A percentile compares a stretch with the other conserved stretches of the same genome.
phyloP scores from a whole-genome alignment of 352 stramenopile species.

The Globisporangium abappressorium region DNA sequence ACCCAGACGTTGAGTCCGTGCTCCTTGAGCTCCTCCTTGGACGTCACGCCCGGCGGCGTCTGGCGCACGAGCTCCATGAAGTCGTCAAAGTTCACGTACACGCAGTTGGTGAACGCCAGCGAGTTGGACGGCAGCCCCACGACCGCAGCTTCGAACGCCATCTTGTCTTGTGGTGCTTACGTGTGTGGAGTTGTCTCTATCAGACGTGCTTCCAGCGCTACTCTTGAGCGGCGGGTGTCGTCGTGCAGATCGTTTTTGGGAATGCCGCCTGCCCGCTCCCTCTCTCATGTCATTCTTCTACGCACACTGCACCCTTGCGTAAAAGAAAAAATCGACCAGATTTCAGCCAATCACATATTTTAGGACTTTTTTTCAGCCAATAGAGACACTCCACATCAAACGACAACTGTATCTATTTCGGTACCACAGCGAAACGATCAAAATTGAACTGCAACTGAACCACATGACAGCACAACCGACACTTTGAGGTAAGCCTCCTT shows the following conservation, averaged over 20 bases:
- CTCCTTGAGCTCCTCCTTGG: constrained; percentile 67
- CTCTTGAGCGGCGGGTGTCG: not conserved
- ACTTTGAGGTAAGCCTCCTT: no score
- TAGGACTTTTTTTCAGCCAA: not conserved
- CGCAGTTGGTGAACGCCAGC: constrained; percentile 79
- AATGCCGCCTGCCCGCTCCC: constrained; percentile 2
- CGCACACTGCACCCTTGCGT: not conserved
- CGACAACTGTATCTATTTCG: not conserved
- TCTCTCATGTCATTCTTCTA: constrained; percentile 7
- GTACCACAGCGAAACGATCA: not conserved
- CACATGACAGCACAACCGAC: not conserved
- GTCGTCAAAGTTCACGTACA: constrained; percentile 76
- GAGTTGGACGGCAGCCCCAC: constrained; percentile 72
- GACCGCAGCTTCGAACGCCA: constrained; percentile 62
- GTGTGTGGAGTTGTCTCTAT: not conserved
- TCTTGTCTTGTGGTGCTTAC: constrained; percentile 14
- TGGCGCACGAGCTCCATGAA: constrained; percentile 68
- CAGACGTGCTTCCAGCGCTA: not conserved
- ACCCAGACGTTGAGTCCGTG: constrained; percentile 80
- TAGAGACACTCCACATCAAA: not conserved
- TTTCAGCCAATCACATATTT: constrained; percentile 8
- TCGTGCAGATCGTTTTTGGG: not conserved
- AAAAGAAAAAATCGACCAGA: constrained; percentile 8
- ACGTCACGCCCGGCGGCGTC: constrained; percentile 56
- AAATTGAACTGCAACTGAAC: not conserved